Evolutionary conservation across 2,329 filamentous ascomycete species (phyloP).

Genomic region (Incumbomyces delicatus): DNA sequence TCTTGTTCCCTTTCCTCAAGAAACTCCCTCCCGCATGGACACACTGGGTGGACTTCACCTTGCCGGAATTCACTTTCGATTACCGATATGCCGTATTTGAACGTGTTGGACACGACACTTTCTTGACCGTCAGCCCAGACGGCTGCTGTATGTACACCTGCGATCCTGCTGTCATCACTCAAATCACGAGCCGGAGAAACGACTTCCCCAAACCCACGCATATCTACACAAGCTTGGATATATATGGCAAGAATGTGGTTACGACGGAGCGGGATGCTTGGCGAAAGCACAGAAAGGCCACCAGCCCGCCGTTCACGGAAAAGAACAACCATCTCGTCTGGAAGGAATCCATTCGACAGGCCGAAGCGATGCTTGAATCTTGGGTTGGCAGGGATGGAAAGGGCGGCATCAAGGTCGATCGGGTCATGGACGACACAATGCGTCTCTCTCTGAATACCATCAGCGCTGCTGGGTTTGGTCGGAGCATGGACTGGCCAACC

Average conservation of each 20-base stretch:
- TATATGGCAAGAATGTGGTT: constrained; percentile 64
- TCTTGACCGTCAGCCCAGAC: constrained; percentile 53
- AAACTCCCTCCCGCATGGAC: constrained; percentile 33
- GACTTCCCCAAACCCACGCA: constrained; percentile 61
- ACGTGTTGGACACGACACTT: constrained; percentile 49
- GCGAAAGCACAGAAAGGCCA: constrained; percentile 64
- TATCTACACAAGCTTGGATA: constrained; percentile 49
- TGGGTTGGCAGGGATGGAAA: constrained; percentile 43
- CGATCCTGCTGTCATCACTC: constrained; percentile 55
- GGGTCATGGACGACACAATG: constrained; percentile 58
- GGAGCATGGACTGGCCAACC: constrained; percentile 49
- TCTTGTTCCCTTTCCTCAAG: constrained; percentile 37
- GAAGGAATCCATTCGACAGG: constrained; percentile 53
- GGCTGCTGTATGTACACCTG: constrained; percentile 46
- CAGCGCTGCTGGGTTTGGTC: constrained; percentile 62
- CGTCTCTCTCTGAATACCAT: constrained; percentile 49
- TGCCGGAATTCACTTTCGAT: constrained; percentile 20
- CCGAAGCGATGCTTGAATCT: constrained; percentile 48
- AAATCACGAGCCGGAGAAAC: constrained; percentile 57
- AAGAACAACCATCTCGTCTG: constrained; percentile 62
- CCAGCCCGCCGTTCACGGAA: constrained; percentile 64
- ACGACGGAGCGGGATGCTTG: constrained; percentile 59
- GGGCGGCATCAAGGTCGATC: constrained; percentile 42
- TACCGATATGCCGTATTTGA: constrained; percentile 42
- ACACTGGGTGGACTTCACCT: constrained; percentile 34